A percentile compares a stretch with the other conserved stretches of the same genome.
Evolutionary conservation across 305 asterid species (phyloP).

Genomic region (Fraxinus sp.): DNA sequence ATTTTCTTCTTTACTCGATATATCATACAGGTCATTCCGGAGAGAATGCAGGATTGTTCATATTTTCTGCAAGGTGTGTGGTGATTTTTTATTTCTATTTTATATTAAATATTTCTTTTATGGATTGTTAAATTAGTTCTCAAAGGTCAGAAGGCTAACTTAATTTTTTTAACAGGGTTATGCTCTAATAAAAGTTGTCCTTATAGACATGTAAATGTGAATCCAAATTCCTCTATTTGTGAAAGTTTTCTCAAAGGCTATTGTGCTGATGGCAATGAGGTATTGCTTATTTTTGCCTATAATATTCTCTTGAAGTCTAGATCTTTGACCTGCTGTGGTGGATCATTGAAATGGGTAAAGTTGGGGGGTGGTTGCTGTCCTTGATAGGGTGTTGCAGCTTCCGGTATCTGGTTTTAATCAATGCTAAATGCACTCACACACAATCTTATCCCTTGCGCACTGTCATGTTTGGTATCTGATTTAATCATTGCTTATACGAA

Average conservation of each 20-base stretch:
- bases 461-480: not conserved
- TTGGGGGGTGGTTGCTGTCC: not conserved
- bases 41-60: constrained; percentile 98
- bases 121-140: constrained; percentile 12
- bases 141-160: constrained; percentile 28
- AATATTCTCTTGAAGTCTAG: constrained; percentile 7
- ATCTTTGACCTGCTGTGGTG: constrained; percentile 9
- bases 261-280: constrained; percentile 97
- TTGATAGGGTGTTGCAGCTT: not conserved
- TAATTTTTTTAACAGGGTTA: constrained; percentile 57
- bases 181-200: constrained; percentile 90
- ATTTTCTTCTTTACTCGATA: constrained; percentile 32
- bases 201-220: constrained; percentile 86
- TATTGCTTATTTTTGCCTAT: constrained; percentile 40
- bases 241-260: constrained; percentile 90
- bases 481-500: not conserved
- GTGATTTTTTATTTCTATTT: not conserved
- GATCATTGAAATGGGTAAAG: not conserved
- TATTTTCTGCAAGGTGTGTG: constrained; percentile 82
- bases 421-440: not conserved
- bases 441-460: not conserved
- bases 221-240: constrained; percentile 67
- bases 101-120: not conserved
- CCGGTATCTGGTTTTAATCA: not conserved
- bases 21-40: constrained; percentile 76